Evolutionary conservation across 768 basidiomycete genomes (phyloP).

Genomic region (Trametes gibbosa): DNA sequence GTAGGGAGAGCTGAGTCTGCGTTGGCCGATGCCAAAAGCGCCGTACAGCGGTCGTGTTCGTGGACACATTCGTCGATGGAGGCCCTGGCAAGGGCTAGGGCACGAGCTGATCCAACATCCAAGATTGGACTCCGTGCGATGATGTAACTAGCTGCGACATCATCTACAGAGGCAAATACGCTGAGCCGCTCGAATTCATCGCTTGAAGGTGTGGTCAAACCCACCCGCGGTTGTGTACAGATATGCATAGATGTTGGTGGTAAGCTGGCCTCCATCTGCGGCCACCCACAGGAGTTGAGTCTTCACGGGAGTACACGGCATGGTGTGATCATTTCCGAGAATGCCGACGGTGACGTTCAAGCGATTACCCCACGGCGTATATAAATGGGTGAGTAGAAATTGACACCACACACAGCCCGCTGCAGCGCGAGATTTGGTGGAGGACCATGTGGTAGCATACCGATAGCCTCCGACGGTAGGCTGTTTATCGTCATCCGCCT

Average conservation of each 20-base stretch:
- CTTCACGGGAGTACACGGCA: too few relatives aligned
- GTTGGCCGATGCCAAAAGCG: not conserved
- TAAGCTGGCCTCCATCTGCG: too few relatives aligned
- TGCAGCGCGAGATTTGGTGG: not conserved
- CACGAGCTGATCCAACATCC: not conserved
- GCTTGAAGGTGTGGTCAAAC: too few relatives aligned
- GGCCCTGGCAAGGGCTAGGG: not conserved
- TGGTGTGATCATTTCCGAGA: too few relatives aligned
- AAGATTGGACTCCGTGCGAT: not conserved
- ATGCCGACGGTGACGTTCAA: not conserved
- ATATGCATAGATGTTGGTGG: too few relatives aligned
- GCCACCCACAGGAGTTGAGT: too few relatives aligned
- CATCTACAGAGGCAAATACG: not conserved
- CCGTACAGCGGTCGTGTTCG: not conserved
- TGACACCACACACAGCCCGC: not conserved
- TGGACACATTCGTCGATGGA: constrained; percentile 4
- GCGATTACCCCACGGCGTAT: not conserved
- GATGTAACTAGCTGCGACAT: constrained; percentile 1
- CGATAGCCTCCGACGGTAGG: too few relatives aligned
- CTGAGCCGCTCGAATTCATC: too few relatives aligned
- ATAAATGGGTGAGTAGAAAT: not conserved
- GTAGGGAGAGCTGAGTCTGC: not conserved
- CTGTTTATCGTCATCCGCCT: too few relatives aligned
- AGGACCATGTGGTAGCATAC: not conserved
- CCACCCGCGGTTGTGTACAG: too few relatives aligned